phyloP scores from a whole-genome alignment of 139 green algal species.

The Volvox africanus region DNA sequence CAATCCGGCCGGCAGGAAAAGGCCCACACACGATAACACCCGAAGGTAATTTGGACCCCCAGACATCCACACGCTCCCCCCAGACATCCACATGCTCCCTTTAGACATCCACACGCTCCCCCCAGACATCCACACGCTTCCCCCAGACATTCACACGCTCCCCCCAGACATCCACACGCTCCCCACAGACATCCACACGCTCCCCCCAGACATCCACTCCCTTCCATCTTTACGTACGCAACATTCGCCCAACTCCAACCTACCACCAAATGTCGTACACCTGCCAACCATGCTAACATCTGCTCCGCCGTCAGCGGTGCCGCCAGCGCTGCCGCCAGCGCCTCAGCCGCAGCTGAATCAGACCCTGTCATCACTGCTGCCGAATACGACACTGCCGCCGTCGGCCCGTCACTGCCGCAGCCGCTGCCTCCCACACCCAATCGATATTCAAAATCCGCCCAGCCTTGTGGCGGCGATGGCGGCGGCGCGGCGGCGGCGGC shows the following conservation, averaged over 20 bases:
- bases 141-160: too few relatives aligned
- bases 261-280: constrained; percentile 11
- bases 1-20: not conserved
- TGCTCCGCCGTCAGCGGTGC: not conserved
- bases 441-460: constrained; percentile 27
- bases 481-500: not conserved
- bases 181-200: not conserved
- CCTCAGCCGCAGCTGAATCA: too few relatives aligned
- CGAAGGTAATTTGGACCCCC: too few relatives aligned
- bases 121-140: not conserved
- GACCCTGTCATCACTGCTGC: too few relatives aligned
- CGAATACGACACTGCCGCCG: not conserved
- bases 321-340: not conserved
- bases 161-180: not conserved
- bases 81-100: not conserved
- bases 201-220: not conserved
- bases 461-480: not conserved
- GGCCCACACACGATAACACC: too few relatives aligned
- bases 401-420: not conserved
- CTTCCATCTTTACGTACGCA: too few relatives aligned
- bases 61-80: too few relatives aligned
- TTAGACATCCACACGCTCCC: not conserved
- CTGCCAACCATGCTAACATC: constrained; percentile 19
- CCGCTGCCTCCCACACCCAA: not conserved
- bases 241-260: not conserved